These are phyloP conservation scores for Tetradesmus obliquus DNA, from an alignment of 139 green algal genomes.

Conservation along the genomic window DNA sequence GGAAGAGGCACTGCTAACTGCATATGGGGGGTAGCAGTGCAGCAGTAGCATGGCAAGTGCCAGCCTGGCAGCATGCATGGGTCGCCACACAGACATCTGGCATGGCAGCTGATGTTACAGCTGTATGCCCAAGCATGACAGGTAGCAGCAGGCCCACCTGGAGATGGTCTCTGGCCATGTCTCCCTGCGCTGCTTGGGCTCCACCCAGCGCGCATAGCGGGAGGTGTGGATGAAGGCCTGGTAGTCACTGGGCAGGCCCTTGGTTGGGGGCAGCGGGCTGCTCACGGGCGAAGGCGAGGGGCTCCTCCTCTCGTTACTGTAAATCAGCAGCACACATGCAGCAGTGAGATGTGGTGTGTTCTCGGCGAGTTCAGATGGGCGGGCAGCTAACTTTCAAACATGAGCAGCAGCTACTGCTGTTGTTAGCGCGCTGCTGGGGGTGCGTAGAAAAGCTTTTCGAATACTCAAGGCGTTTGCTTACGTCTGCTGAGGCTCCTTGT, in stretches of 20 bases:
- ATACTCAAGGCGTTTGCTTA: not conserved
- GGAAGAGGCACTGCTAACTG: no score
- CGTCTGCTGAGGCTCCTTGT: not conserved
- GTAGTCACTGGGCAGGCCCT: constrained; percentile 47
- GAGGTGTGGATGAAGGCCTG: constrained; percentile 66
- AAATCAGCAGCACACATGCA: not conserved
- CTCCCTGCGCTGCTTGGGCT: constrained; percentile 48
- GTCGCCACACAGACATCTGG: not conserved
- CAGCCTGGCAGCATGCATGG: not conserved
- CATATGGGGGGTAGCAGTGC: not conserved
- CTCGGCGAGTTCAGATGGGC: not conserved
- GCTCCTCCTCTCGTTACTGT: not conserved
- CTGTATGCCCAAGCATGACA: not conserved
- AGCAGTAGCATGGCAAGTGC: not conserved
- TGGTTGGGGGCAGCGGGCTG: constrained; percentile 24
- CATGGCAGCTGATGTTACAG: not conserved
- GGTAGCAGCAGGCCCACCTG: constrained; percentile 15
- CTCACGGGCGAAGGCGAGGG: not conserved
- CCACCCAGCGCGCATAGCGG: constrained; percentile 54
- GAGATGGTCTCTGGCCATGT: constrained; percentile 60
- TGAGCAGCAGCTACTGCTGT: not conserved
- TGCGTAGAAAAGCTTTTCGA: not conserved
- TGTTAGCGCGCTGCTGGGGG: not conserved
- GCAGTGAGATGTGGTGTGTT: not conserved
- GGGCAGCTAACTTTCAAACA: not conserved